Conservation (phyloP, 352 stramenopile species). For the Phytopythium aichiense region DNA sequence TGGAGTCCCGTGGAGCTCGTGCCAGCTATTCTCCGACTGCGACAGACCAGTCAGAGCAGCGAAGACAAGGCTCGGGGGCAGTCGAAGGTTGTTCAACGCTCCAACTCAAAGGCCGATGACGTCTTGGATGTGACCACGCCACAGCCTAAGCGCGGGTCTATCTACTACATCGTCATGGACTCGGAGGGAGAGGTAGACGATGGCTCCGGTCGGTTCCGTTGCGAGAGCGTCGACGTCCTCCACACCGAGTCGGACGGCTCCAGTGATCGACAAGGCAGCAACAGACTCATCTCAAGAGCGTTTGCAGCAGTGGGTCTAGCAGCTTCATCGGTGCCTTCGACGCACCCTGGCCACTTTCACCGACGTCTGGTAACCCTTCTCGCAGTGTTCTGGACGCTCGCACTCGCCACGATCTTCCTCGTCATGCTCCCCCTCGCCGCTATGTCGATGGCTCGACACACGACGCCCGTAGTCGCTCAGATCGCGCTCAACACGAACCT, state of each 20-base stretch:
- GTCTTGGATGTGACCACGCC: background rate
- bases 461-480: slow-evolving; percentile 20
- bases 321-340: background rate
- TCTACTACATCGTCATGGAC: slow-evolving; percentile 11
- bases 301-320: background rate
- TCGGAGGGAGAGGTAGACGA: slow-evolving; percentile 3
- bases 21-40: background rate
- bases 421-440: slow-evolving; percentile 16
- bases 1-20: slow-evolving; percentile 22
- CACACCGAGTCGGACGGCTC: background rate
- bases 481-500: slow-evolving; percentile 34
- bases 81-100: background rate
- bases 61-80: background rate
- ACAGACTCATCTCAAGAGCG: background rate
- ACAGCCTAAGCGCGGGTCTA: slow-evolving; percentile 1
- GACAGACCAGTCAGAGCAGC: background rate
- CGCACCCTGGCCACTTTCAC: background rate
- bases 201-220: too few relatives aligned
- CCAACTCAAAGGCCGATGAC: background rate
- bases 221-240: background rate
- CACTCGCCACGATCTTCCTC: slow-evolving; percentile 4
- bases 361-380: background rate
- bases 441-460: slow-evolving; percentile 13
- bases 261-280: background rate
- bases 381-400: slow-evolving; percentile 3